These are phyloP conservation scores for Cladophialophora carrionii DNA, from an alignment of 2,329 filamentous ascomycete species.

Conservation along the genomic window DNA sequence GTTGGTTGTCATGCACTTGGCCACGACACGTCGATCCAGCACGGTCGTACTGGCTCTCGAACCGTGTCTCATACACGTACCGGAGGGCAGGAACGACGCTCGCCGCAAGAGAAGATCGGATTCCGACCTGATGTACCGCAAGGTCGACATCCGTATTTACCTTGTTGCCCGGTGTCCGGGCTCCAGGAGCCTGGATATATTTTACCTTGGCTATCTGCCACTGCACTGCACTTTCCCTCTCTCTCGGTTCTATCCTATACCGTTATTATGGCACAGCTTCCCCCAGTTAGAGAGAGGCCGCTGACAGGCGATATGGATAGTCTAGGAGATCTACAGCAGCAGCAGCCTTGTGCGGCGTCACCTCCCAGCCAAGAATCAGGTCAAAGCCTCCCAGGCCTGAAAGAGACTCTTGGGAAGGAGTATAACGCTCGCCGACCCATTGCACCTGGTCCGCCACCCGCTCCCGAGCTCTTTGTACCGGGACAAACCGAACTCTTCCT, in stretches of 20 bases:
- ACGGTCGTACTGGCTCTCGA: constrained; percentile 6
- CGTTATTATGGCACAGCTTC: constrained; percentile 9
- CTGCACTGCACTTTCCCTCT: constrained; percentile 1
- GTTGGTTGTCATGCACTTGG: constrained; percentile 7
- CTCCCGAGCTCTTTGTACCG: constrained; percentile 27
- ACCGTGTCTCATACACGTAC: neutral
- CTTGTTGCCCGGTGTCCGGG: neutral
- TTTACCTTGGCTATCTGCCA: constrained; percentile 4
- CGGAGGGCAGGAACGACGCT: constrained; percentile 3
- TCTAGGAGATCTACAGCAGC: neutral
- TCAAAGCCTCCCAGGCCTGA: constrained; percentile 23
- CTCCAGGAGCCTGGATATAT: constrained; percentile 4
- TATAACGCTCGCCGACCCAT: constrained; percentile 19
- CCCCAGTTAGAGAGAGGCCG: neutral
- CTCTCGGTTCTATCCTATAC: neutral
- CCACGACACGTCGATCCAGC: neutral
- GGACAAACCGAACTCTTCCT: constrained; percentile 28
- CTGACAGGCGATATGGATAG: constrained; percentile 20
- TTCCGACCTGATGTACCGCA: neutral
- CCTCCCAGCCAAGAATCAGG: neutral
- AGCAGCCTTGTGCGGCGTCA: neutral
- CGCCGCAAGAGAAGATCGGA: neutral
- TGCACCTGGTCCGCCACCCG: constrained; percentile 18
- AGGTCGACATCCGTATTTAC: neutral
- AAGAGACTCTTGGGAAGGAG: constrained; percentile 22